Evolutionary conservation across 1,139 yeast genomes (phyloP), one percentile per base, ranked within the genome.

Genomic region (Yamadazyma dendronema): DNA sequence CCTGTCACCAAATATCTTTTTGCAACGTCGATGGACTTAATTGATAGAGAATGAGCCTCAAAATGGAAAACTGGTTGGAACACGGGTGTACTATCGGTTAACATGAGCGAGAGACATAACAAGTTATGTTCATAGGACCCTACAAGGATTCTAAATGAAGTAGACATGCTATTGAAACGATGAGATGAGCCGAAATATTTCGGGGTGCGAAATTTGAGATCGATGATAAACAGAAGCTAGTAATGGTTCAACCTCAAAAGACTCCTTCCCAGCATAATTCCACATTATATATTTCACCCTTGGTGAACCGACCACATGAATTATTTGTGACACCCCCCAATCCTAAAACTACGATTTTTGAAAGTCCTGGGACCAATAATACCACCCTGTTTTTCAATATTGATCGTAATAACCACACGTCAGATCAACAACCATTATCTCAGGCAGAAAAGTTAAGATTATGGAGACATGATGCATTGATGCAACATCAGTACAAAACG

Each of bases 111-210:
- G 14, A 90, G 72, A 66, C 97, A 89, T 34, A 90, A 65, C 34
- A 94, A 64, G 46, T 89, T 88, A 63, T 94, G 98, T 63, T 94
- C 98, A 54, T 94, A 92, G 1, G 97, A 89, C 16, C 97, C 98
- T 8, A 88, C 95, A 53, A 92, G 75, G 28, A 92, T 79, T 54
- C 98, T 72, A 48, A 92, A 84, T 4, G 30, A 19, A 19, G 22
- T 19, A 13, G 8, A 14, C n/a, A 14, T 26, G 8, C 14, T 29
- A 8, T 27, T 16, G 21, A 17, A 15, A 21, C 21, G 10, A 12
- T 7, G 34, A 27, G 39, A 39, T 39, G 42, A 39, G 42, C 27
- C 30, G 33, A 15, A 17, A 19, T 19, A 7, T 19, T 19, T 19
- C 22, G 22, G 22, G n/a, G n/a, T n/a, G n/a, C n/a, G n/a, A n/a